phyloP scores from a whole-genome alignment of 495 filamentous ascomycete genomes.

The Penicillium antarcticum region DNA sequence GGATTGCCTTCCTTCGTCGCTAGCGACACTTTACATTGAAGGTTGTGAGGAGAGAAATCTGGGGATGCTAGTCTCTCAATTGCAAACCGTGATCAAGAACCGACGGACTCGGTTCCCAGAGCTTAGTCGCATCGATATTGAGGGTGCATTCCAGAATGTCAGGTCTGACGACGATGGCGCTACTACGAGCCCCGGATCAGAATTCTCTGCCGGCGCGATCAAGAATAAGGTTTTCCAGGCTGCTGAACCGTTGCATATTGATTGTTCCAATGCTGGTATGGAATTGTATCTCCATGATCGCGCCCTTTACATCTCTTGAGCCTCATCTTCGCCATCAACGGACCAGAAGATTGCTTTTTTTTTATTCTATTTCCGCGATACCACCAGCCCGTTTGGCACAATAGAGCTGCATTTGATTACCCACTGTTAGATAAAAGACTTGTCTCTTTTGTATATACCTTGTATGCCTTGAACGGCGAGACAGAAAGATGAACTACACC shows the following conservation, averaged over 20 bases:
- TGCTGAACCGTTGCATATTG: slow-evolving; percentile 18
- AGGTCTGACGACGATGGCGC: slow-evolving; percentile 1
- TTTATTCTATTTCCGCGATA: background rate
- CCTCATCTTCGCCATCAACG: too few relatives aligned
- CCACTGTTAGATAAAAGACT: background rate
- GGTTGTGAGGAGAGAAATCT: slow-evolving; percentile 30
- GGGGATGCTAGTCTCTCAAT: slow-evolving; percentile 25
- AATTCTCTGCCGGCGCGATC: slow-evolving; percentile 10
- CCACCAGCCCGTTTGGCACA: background rate
- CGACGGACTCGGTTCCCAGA: slow-evolving; percentile 13
- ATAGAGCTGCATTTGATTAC: background rate
- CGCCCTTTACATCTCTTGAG: slow-evolving; percentile 2
- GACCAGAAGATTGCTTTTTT: background rate
- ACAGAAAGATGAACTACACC: too few relatives aligned
- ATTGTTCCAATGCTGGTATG: slow-evolving; percentile 23
- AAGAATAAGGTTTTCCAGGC: slow-evolving; percentile 26
- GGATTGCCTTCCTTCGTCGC: slow-evolving; percentile 25
- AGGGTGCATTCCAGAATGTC: slow-evolving; percentile 31
- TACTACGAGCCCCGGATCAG: background rate
- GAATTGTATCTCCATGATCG: slow-evolving; percentile 30
- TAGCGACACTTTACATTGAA: slow-evolving; percentile 31
- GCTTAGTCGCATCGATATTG: slow-evolving; percentile 24
- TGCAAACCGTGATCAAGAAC: slow-evolving; percentile 22
- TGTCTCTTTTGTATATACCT: too few relatives aligned
- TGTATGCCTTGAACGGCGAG: too few relatives aligned